These are phyloP conservation scores for Candida endomychidarum DNA, from an alignment of 805 yeast species.

Conservation along the genomic window DNA sequence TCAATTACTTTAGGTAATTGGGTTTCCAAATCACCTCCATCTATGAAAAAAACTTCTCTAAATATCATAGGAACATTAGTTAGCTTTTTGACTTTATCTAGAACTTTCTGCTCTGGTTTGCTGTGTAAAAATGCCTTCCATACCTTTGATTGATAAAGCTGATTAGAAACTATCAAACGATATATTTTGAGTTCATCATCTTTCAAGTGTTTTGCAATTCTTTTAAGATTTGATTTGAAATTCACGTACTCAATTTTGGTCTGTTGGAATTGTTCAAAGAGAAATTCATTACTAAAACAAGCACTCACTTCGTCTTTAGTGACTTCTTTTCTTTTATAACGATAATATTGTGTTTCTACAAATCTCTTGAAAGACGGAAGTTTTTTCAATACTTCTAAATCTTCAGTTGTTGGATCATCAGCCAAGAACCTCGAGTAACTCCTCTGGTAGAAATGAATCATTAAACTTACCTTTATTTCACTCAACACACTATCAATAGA, in stretches of 20 bases:
- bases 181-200: conserved; percentile 28
- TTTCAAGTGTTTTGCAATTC: conserved; percentile 25
- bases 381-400: conserved; percentile 26
- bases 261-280: conserved; percentile 11
- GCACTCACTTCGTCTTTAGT: conserved; percentile 4
- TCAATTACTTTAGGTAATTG: conserved; percentile 29
- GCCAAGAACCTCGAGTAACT: conserved; percentile 28
- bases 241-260: conserved; percentile 21
- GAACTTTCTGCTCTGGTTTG: not conserved
- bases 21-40: conserved; percentile 25
- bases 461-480: conserved; percentile 36
- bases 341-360: conserved; percentile 25
- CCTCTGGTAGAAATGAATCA: conserved; percentile 42
- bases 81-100: not conserved
- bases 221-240: conserved; percentile 27
- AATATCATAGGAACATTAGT: conserved; percentile 19
- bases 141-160: conserved; percentile 26
- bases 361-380: conserved; percentile 36
- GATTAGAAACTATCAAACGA: conserved; percentile 28
- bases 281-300: conserved; percentile 12
- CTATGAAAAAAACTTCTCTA: conserved; percentile 44
- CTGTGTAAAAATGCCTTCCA: conserved; percentile 24
- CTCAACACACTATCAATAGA: conserved; percentile 41
- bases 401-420: conserved; percentile 14
- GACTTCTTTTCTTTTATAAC: conserved; percentile 2